Base-by-base conservation (phyloP, 139 green algal species). In the Desmodesmus armatus region DNA sequence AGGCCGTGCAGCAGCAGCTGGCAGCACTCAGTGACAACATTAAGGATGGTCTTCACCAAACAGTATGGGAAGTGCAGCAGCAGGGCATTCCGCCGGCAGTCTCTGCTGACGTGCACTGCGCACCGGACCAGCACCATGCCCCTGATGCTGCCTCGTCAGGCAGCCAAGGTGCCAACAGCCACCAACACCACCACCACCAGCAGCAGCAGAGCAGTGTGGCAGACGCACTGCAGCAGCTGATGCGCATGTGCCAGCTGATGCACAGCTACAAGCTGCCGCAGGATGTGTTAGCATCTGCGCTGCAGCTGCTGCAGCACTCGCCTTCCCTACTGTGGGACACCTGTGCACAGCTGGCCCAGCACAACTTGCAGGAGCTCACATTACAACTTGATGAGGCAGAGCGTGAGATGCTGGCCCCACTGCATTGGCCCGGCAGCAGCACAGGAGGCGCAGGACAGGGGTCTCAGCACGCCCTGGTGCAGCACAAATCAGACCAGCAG, bases 301-400 rank as follows among this genome's bases (percentile, higher is more conserved):
- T 58, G 37, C 53, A 55, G 76, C 55, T 82, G 33, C 76, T 82
- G 76, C 76, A 82, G 55, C 55, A 82, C 31, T 11, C 37, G 1
- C 76, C 76, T 41, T 53, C 39, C 9, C 55, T 55, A 55, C 55
- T 82, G 55, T 25, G 71, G 37, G 29, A 27, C 37, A 72, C 55
- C 55, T 60, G 76, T 37, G 72, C 55, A 21, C 53, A 82, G 23
- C 76, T 82, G 2, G 76, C 76, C n/a, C n/a, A n/a, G n/a, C n/a
- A n/a, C n/a, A n/a, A n/a, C n/a, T n/a, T n/a, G n/a, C n/a, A n/a
- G n/a, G n/a, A n/a, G n/a, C n/a, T n/a, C n/a, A n/a, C n/a, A n/a
- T n/a, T n/a, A n/a, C n/a, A n/a, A n/a, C n/a, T n/a, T n/a, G n/a
- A n/a, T n/a, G n/a, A n/a, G n/a, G n/a, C n/a, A n/a, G n/a, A n/a